Evolutionary conservation across 202 grass and related monocot species (phyloP), one percentile per base, ranked within the genome.

Genomic region (Zoysia matrella): DNA sequence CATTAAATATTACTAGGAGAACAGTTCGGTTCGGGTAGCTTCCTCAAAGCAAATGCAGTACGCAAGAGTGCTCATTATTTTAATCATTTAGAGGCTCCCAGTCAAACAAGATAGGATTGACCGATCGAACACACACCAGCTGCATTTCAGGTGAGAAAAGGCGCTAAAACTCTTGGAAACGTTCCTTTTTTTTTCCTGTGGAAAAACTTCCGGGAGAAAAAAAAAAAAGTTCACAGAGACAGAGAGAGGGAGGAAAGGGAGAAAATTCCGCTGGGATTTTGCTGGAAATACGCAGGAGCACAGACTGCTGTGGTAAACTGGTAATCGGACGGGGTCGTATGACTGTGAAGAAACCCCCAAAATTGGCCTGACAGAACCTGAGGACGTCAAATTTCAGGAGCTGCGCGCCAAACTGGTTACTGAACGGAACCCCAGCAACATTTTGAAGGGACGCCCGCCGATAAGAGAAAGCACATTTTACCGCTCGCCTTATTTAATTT

Each of bases 71-170:
- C 14, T 11, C 16, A 12, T 52, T 47, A 53, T 49, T 60, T 60
- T 50, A 65, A 67, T 71, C 56, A 84, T 40, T 66, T 71, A 75
- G 8, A 18, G 14, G 66, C 57, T 7, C 43, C 41, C 22, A 69
- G 66, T 63, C 10, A 71, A 77, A 61, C 49, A 82, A 74, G 41
- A 74, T 3, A 30, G 4, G 51, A 77, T 70, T 70, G 64, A 61
- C 45, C 65, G 7, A 43, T 4, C 5, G 45, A 5, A 5, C 5
- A 64, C 45, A n/a, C 41, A 67, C 10, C 41, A 52, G 30, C 46
- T 56, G 45, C 53, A 44, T 50, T 51, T 51, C n/a, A 49, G 18
- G 14, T 47, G 30, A 5, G 5, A 68, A 36, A 14, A 2, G 15
- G n/a, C 0, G 1, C n/a, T 14, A 2, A 71, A 71, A 67, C 10